phyloP scores from a whole-genome alignment of 305 asterid species.

The Salvia sclarea region DNA sequence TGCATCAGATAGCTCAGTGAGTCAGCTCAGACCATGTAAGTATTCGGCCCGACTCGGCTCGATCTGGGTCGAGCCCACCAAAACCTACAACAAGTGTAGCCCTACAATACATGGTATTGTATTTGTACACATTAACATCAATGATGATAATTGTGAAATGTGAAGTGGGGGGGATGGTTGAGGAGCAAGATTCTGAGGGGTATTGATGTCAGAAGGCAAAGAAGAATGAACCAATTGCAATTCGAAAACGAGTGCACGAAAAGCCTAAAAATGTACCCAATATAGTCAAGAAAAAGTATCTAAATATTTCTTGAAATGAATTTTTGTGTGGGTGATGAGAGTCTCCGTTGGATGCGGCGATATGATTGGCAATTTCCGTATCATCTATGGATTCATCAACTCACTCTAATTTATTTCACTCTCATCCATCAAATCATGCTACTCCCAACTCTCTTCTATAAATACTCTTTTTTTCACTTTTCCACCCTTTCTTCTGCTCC shows the following conservation, averaged over 20 bases:
- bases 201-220: slow-evolving; percentile 29
- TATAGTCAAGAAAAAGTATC: slow-evolving; percentile 18
- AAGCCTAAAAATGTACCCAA: slow-evolving; percentile 26
- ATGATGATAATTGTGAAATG: slow-evolving; percentile 1
- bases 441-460: not conserved
- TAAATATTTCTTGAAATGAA: not conserved
- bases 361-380: slow-evolving; percentile 10
- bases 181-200: slow-evolving; percentile 25
- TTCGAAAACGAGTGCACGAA: slow-evolving; percentile 29
- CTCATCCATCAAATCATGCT: not conserved
- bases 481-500: no score
- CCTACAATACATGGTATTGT: not conserved
- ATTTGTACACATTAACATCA: no score
- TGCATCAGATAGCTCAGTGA: no score
- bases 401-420: slow-evolving; percentile 22
- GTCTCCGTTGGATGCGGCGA: slow-evolving; percentile 7
- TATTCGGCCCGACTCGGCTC: no score
- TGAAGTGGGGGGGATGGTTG: slow-evolving; percentile 15
- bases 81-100: not conserved
- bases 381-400: not conserved
- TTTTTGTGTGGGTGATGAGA: not conserved
- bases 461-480: no score
- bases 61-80: no score
- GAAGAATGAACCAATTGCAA: slow-evolving; percentile 37
- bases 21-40: no score